A percentile compares a stretch with the other conserved stretches of the same genome.
These are phyloP conservation scores for Kluyveromyces siamensis DNA, from an alignment of 805 yeast genomes.

Conservation along the genomic window DNA sequence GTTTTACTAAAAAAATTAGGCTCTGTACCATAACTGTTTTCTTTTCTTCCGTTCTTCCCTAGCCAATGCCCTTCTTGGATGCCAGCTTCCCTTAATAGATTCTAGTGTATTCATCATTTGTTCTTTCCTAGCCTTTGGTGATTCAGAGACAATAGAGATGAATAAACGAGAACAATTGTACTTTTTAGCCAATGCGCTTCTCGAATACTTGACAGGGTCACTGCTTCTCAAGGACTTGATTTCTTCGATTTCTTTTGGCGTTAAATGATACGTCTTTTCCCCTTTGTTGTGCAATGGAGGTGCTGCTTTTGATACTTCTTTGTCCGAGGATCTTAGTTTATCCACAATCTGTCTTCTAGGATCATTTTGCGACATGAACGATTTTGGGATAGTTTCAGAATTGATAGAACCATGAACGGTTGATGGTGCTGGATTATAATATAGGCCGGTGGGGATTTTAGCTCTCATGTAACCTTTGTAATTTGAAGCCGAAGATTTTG, in stretches of 20 bases:
- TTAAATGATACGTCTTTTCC: conserved; percentile 43
- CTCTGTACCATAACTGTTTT: conserved; percentile 54
- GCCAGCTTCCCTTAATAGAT: conserved; percentile 41
- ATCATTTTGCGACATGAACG: conserved; percentile 56
- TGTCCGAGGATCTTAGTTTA: conserved; percentile 32
- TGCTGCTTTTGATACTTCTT: conserved; percentile 29
- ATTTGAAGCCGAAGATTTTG: conserved; percentile 55
- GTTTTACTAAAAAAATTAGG: conserved; percentile 7
- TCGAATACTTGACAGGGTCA: conserved; percentile 58
- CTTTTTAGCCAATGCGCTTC: conserved; percentile 50
- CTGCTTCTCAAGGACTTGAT: conserved; percentile 44
- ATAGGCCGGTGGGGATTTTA: conserved; percentile 48
- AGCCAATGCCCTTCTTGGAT: conserved; percentile 37
- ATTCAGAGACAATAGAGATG: conserved; percentile 46
- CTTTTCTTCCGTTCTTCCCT: conserved; percentile 52
- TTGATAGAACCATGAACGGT: conserved; percentile 41
- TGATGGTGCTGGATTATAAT: conserved; percentile 56
- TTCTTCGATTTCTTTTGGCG: conserved; percentile 48
- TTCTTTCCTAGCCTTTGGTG: conserved; percentile 30
- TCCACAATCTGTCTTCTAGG: conserved; percentile 39
- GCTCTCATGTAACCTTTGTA: conserved; percentile 38
- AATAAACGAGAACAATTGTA: conserved; percentile 44
- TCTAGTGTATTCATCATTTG: conserved; percentile 41
- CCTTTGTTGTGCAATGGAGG: conserved; percentile 26
- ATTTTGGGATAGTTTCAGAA: conserved; percentile 49